Percentiles rank a stretch among this genome's conserved stretches.
Evolutionary conservation across 1,284 basidiomycete genomes (phyloP).

Genomic region (Ustilago nuda): DNA sequence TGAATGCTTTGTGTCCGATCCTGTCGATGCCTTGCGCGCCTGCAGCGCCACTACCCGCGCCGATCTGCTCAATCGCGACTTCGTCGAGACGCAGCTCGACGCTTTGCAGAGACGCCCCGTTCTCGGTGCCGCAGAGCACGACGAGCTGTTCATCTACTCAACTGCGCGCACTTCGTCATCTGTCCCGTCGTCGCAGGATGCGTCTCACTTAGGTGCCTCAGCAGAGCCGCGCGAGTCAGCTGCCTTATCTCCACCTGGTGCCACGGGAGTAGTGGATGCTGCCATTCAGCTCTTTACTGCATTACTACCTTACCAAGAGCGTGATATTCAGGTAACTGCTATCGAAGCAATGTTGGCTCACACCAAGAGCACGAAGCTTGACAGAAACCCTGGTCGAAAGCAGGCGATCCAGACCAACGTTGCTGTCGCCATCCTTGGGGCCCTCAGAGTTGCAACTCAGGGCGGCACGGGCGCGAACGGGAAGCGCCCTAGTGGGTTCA

Average conservation of each 20-base stretch:
- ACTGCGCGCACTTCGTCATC: conserved; percentile 10
- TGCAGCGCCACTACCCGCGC: conserved; percentile 28
- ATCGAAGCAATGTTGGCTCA: conserved; percentile 76
- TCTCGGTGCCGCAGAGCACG: conserved; percentile 86
- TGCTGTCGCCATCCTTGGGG: conserved; percentile 81
- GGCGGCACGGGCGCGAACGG: conserved; percentile 42
- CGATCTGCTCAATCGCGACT: conserved; percentile 80
- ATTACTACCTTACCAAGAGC: conserved; percentile 80
- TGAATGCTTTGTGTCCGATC: conserved; percentile 52
- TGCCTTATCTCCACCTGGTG: conserved; percentile 80
- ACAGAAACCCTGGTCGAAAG: conserved; percentile 88
- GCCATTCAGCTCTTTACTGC: conserved; percentile 87
- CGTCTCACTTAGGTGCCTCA: conserved; percentile 22
- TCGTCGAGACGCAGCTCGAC: conserved; percentile 81
- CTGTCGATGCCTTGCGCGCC: conserved; percentile 31
- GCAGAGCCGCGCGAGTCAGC: conserved; percentile 71
- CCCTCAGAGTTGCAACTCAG: conserved; percentile 73
- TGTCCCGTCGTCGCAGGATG: not conserved
- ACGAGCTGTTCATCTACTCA: conserved; percentile 80
- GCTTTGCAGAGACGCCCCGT: conserved; percentile 82
- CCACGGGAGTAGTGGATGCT: conserved; percentile 87
- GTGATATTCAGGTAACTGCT: conserved; percentile 77
- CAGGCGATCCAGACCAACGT: conserved; percentile 87
- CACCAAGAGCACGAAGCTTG: conserved; percentile 81
- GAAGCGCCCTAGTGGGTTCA: conserved; percentile 62